Percentiles rank a stretch among this genome's conserved stretches.
These are phyloP conservation scores for Penicillium sp. DNA, from an alignment of 2,329 filamentous ascomycete genomes.

Conservation along the genomic window DNA sequence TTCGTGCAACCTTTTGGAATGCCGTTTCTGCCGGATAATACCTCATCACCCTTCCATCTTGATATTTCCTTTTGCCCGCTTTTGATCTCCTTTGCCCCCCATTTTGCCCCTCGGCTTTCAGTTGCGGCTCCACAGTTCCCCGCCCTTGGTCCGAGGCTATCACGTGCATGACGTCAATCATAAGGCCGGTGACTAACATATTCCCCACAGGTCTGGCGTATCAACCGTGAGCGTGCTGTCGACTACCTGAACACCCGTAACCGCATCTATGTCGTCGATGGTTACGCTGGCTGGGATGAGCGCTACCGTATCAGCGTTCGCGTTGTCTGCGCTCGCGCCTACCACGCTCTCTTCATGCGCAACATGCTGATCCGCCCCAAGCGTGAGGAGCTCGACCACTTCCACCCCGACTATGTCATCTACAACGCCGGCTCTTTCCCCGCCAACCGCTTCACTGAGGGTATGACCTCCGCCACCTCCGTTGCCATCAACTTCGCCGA, in stretches of 20 bases:
- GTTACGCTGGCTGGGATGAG: conserved; percentile 96
- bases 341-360: conserved; percentile 99
- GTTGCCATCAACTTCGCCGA: conserved; percentile 98
- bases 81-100: not conserved
- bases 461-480: conserved; percentile 98
- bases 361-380: conserved; percentile 99
- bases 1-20: conserved; percentile 5
- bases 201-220: conserved; percentile 81
- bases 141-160: conserved; percentile 15
- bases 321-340: conserved; percentile 96
- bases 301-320: conserved; percentile 97
- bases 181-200: conserved; percentile 16
- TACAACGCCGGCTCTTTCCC: conserved; percentile 99
- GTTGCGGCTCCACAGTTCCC: conserved; percentile 5
- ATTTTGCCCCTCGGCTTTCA: conserved; percentile 6
- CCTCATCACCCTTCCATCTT: not conserved
- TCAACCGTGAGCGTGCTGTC: conserved; percentile 97
- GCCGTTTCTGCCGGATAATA: not conserved
- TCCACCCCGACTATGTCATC: conserved; percentile 99
- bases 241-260: conserved; percentile 99
- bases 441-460: conserved; percentile 94
- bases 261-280: conserved; percentile 97
- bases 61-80: not conserved
- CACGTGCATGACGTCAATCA: conserved; percentile 33
- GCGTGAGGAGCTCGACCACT: conserved; percentile 88